A percentile compares a stretch with the other conserved stretches of the same genome.
Evolutionary conservation across 352 stramenopile genomes (phyloP).

Genomic region (Aphanomyces euteiches): DNA sequence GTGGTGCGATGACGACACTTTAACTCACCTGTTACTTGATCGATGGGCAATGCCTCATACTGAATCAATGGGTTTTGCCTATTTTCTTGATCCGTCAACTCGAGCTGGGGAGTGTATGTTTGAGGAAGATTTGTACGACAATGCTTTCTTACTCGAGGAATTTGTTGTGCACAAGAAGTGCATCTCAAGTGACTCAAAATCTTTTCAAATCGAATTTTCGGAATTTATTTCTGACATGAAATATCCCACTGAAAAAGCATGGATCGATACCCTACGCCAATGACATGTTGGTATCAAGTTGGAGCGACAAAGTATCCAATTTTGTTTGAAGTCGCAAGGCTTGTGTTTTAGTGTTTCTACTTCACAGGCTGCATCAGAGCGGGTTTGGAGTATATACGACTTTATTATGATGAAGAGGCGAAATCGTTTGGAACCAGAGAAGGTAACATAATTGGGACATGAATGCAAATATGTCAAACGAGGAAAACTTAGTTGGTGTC

Average conservation of each 20-base stretch:
- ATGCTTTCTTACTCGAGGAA: not conserved
- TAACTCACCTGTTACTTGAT: not conserved
- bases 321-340: not conserved
- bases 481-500: no score
- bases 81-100: not conserved
- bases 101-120: not conserved
- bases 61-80: not conserved
- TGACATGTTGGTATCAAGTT: not conserved
- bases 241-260: not conserved
- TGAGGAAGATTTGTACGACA: no score
- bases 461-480: no score
- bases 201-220: not conserved
- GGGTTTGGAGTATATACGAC: slow-evolving; percentile 2
- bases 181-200: not conserved
- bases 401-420: not conserved
- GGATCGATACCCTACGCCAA: not conserved
- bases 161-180: slow-evolving; percentile 1
- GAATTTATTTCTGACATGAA: not conserved
- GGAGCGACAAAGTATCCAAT: no score
- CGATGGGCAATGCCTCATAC: not conserved
- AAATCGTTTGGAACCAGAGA: not conserved
- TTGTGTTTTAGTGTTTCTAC: not conserved
- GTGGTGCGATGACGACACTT: not conserved
- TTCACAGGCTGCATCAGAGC: not conserved
- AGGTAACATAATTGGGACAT: not conserved